Conservation (phyloP, 495 filamentous ascomycete genomes). For the Aspergillus ellipticus region DNA sequence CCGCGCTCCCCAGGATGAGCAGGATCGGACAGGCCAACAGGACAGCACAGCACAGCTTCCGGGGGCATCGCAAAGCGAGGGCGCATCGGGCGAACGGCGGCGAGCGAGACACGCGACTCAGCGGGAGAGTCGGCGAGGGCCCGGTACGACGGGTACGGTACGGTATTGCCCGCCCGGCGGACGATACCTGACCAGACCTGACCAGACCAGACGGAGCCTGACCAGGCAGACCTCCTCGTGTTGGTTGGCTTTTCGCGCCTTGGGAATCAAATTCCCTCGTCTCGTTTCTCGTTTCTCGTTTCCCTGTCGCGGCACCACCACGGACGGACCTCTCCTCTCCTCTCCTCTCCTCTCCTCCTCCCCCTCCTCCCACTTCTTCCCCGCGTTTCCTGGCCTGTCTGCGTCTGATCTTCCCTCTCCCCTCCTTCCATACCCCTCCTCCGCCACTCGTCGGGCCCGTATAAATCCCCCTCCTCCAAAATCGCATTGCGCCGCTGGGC, state of each 20-base stretch:
- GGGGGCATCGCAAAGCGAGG: too few species aligned
- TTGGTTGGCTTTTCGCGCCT: neutral
- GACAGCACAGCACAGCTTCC: too few species aligned
- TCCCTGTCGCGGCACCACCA: neutral
- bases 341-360: neutral
- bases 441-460: neutral
- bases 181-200: too few species aligned
- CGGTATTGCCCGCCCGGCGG: neutral
- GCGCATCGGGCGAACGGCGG: too few species aligned
- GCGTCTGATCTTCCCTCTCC: neutral
- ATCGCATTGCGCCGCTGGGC: neutral
- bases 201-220: too few species aligned
- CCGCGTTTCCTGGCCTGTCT: neutral
- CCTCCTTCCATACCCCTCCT: constrained; percentile 2
- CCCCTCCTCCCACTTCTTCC: constrained; percentile 1
- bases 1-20: too few species aligned
- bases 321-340: neutral
- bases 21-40: too few species aligned
- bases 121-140: too few species aligned
- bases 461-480: neutral
- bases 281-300: neutral
- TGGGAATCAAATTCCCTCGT: neutral
- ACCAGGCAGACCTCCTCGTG: neutral
- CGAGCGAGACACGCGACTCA: too few species aligned
- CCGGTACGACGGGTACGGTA: neutral